Evolutionary conservation across 768 basidiomycete species (phyloP), one percentile per base, ranked within the genome.

Genomic region (Baorangia bicolor): DNA sequence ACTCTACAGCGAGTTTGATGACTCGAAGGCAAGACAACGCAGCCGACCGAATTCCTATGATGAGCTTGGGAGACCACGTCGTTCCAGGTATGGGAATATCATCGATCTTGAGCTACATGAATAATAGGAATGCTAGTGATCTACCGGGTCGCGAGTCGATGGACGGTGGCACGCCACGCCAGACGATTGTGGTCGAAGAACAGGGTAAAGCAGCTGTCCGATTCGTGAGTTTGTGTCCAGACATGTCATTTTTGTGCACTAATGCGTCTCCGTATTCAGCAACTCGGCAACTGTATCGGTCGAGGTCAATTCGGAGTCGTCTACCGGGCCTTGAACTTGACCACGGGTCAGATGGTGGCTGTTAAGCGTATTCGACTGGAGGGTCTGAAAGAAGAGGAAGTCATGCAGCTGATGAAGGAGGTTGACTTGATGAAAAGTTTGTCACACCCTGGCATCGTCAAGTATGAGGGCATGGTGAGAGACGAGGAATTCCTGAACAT

Each of bases 321-420:
- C 7, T 98, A 96, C 71, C 85, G 93, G 14, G 95, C 96, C 13
- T 78, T 99, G 55, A 95, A 99, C 70, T 75, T 98, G 70, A 88
- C 89, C 59, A 94, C 90, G 2, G 96, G 96, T 16, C 92, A 96
- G 72, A 96, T 92, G 85, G 94, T 96, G n/a, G 96, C 96, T n/a
- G 93, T 98, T 49, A 99, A 99, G 75, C 87, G 93, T 30, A 96
- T 99, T 64, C 79, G 88, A 48, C 77, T 98, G 35, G 90, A 92
- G 48, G 96, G 94, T 9, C 77, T 97, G 66, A 88, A 89, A 69
- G 94, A 97, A 72, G 87, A 86, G 20, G 95, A 98, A 67, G 86
- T 98, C 20, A 82, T 81, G 45, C 88, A 93, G 67, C 80, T 98
- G 46, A 97, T 96, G 92, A 83, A 83, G 59, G 96, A 99, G 70